Conservation (phyloP, 2,329 filamentous ascomycete species). For the Emericellopsis atlantica region DNA sequence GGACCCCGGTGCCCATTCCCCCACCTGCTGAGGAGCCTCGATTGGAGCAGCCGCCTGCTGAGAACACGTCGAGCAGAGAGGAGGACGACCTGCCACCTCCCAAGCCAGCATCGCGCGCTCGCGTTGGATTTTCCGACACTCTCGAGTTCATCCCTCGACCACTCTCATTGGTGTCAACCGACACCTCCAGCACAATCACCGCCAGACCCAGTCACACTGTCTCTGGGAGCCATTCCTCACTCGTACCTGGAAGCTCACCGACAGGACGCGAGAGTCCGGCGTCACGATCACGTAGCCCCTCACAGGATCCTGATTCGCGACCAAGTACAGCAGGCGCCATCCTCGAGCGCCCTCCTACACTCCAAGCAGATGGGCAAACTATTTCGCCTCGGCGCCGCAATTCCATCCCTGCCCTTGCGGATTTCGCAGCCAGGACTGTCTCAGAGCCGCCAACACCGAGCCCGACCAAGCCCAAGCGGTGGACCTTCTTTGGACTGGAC, state of each 20-base stretch:
- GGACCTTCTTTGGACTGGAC: conserved; percentile 52
- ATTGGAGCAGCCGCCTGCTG: no score
- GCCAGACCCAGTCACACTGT: conserved; percentile 58
- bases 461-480: conserved; percentile 42
- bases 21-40: no score
- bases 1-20: background rate
- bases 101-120: conserved; percentile 35
- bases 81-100: conserved; percentile 8
- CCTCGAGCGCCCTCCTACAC: conserved; percentile 32
- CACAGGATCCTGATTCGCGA: conserved; percentile 34
- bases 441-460: conserved; percentile 26
- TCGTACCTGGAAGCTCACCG: conserved; percentile 46
- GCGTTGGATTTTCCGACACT: conserved; percentile 75
- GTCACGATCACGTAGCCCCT: conserved; percentile 23
- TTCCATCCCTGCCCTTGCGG: conserved; percentile 42
- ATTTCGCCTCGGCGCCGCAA: conserved; percentile 38
- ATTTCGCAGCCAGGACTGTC: conserved; percentile 17
- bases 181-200: conserved; percentile 68
- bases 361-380: conserved; percentile 4
- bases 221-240: conserved; percentile 68
- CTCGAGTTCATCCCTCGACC: conserved; percentile 76
- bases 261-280: conserved; percentile 25
- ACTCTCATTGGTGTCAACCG: conserved; percentile 71
- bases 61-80: no score
- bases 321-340: conserved; percentile 64